Evolutionary conservation across 2,329 filamentous ascomycete species (phyloP).

Genomic region (Pseudogymnoascus sp.): DNA sequence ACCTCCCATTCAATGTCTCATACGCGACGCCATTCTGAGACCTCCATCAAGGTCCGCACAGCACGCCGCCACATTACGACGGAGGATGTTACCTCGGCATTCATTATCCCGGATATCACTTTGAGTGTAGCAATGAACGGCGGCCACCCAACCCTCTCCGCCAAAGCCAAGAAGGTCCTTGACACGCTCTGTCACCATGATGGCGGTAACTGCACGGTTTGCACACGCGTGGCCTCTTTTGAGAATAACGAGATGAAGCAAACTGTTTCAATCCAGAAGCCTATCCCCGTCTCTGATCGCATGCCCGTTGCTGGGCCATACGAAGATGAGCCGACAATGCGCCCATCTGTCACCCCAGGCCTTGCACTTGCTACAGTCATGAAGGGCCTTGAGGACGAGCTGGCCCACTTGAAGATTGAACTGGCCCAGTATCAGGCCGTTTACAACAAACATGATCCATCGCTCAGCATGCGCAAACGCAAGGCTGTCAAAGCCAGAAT

Average conservation of each 20-base stretch:
- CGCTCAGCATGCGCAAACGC: constrained; percentile 57
- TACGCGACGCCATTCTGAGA: constrained; percentile 21
- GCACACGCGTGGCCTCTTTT: constrained; percentile 44
- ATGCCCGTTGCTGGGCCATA: constrained; percentile 34
- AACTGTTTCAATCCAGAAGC: constrained; percentile 53
- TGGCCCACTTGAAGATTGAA: constrained; percentile 65
- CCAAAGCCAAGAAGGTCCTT: constrained; percentile 45
- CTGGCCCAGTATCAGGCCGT: constrained; percentile 53
- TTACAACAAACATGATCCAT: constrained; percentile 61
- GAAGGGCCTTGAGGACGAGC: constrained; percentile 73
- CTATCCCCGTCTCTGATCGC: constrained; percentile 58
- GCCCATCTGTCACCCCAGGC: constrained; percentile 38
- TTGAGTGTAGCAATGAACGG: constrained; percentile 35
- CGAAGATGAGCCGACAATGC: constrained; percentile 52
- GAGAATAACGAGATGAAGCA: constrained; percentile 40
- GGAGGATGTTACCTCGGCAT: constrained; percentile 52
- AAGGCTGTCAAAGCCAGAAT: constrained; percentile 55
- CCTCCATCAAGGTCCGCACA: constrained; percentile 28
- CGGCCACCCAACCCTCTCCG: constrained; percentile 42
- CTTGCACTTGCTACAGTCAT: constrained; percentile 66
- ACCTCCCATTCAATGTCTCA: constrained; percentile 14
- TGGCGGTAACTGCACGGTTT: constrained; percentile 51
- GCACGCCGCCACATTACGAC: constrained; percentile 29
- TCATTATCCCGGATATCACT: constrained; percentile 53
- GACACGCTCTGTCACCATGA: constrained; percentile 48